These are phyloP conservation scores for Gracilaria domingensis DNA, from an alignment of 23 red algal species.

Conservation along the genomic window DNA sequence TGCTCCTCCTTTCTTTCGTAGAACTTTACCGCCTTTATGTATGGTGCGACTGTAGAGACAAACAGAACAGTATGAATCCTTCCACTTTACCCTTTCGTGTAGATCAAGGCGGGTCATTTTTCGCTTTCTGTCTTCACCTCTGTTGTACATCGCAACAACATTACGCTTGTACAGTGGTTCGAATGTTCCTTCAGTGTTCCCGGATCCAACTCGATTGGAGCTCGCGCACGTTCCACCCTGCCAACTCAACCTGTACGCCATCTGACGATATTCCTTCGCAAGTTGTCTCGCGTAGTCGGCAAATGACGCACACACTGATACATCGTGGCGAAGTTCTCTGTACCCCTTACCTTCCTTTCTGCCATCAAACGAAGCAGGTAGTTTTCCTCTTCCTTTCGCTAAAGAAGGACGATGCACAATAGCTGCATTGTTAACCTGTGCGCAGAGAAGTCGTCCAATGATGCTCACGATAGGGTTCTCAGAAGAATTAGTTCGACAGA, in stretches of 20 bases:
- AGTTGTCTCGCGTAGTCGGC: slow-evolving; percentile 25
- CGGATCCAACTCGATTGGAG: no score
- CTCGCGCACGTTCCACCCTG: no score
- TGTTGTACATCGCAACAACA: neutral
- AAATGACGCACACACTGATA: slow-evolving; percentile 20
- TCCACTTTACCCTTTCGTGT: neutral
- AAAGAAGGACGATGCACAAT: slow-evolving; percentile 4
- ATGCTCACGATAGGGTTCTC: neutral
- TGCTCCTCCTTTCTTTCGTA: slow-evolving; percentile 18
- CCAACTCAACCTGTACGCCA: no score
- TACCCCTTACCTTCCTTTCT: neutral
- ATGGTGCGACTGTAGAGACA: neutral
- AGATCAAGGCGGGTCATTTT: neutral
- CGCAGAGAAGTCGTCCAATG: neutral
- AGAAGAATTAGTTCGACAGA: neutral
- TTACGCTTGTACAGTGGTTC: neutral
- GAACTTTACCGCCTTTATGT: neutral
- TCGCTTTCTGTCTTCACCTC: neutral
- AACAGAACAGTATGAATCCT: neutral
- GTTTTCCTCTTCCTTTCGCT: neutral
- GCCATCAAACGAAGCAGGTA: neutral
- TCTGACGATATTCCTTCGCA: slow-evolving; percentile 25
- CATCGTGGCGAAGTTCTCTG: neutral
- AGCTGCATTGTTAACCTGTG: neutral
- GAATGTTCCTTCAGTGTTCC: neutral